A percentile compares a stretch with the other conserved stretches of the same genome.
These are phyloP conservation scores for Xylariales sp. DNA, from an alignment of 2,329 filamentous ascomycete species.

Conservation along the genomic window DNA sequence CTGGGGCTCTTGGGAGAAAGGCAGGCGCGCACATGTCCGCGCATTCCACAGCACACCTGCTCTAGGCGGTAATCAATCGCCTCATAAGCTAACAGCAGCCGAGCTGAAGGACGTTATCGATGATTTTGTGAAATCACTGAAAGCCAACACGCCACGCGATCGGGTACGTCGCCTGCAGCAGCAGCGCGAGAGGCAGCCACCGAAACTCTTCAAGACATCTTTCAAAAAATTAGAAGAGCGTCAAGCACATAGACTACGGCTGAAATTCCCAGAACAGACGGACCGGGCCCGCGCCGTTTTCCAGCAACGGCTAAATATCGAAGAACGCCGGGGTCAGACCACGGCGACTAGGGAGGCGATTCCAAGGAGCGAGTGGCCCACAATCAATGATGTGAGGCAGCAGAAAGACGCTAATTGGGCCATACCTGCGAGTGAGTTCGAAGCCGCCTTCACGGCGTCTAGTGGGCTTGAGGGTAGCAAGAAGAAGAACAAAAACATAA, in stretches of 20 bases:
- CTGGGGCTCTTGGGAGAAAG: slow-evolving; percentile 1
- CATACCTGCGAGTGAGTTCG: slow-evolving; percentile 23
- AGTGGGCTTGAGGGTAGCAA: neutral
- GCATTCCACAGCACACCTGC: slow-evolving; percentile 25
- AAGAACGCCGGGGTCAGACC: slow-evolving; percentile 1
- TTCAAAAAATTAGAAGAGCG: slow-evolving; percentile 6
- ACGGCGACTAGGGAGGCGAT: neutral
- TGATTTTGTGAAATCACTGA: slow-evolving; percentile 38
- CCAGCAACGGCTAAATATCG: slow-evolving; percentile 24
- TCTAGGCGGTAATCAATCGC: neutral
- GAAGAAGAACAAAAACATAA: neutral
- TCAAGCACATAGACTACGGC: slow-evolving; percentile 15
- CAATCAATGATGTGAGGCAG: neutral
- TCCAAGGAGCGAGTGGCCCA: neutral
- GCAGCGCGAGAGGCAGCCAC: slow-evolving; percentile 27
- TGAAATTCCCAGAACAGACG: slow-evolving; percentile 29
- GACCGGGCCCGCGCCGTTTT: slow-evolving; percentile 25
- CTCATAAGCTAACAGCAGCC: neutral
- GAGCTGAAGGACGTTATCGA: slow-evolving; percentile 37
- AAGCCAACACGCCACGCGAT: slow-evolving; percentile 27
- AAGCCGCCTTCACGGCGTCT: slow-evolving; percentile 14
- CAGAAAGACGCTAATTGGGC: slow-evolving; percentile 12
- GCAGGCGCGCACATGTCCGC: slow-evolving; percentile 14
- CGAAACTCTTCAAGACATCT: slow-evolving; percentile 12
- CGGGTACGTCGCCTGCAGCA: slow-evolving; percentile 32